phyloP scores from a whole-genome alignment of 352 stramenopile species.

The Phytophthora litchii region DNA sequence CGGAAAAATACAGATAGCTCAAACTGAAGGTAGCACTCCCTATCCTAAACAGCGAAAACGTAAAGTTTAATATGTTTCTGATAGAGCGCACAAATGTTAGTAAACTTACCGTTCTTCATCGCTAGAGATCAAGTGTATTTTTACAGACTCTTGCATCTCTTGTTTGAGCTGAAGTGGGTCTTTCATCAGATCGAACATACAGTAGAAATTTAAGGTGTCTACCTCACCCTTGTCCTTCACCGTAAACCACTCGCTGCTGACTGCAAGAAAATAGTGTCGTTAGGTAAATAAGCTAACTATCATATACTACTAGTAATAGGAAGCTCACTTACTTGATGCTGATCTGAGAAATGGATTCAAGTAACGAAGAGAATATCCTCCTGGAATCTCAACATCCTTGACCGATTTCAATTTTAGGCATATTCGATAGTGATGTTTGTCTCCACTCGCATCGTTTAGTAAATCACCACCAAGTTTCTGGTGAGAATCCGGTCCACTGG shows the following conservation, averaged over 20 bases:
- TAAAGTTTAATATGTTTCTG: background rate
- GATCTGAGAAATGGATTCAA: conserved; percentile 46
- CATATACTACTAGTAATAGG: background rate
- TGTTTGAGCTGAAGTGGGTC: conserved; percentile 46
- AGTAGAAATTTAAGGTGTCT: conserved; percentile 41
- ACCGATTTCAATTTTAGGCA: conserved; percentile 50
- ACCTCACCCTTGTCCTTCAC: conserved; percentile 46
- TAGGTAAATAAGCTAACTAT: background rate
- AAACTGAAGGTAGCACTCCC: conserved; percentile 67
- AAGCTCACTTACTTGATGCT: conserved; percentile 32
- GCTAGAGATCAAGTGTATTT: conserved; percentile 44
- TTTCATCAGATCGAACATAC: conserved; percentile 50
- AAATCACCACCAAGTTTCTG: conserved; percentile 7
- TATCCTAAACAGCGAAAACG: conserved; percentile 19
- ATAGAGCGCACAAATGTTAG: background rate
- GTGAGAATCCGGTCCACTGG: conserved; percentile 2
- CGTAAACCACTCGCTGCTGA: conserved; percentile 43
- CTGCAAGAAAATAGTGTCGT: conserved; percentile 23
- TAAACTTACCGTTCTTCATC: conserved; percentile 27
- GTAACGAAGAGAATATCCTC: conserved; percentile 40
- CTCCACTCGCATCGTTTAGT: conserved; percentile 9
- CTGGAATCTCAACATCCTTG: conserved; percentile 30
- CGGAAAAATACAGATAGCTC: conserved; percentile 77
- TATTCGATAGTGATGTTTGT: conserved; percentile 36
- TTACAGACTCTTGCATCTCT: conserved; percentile 49